These are phyloP conservation scores for Ganoderma multipileum DNA, from an alignment of 1,284 basidiomycete genomes.

Conservation along the genomic window DNA sequence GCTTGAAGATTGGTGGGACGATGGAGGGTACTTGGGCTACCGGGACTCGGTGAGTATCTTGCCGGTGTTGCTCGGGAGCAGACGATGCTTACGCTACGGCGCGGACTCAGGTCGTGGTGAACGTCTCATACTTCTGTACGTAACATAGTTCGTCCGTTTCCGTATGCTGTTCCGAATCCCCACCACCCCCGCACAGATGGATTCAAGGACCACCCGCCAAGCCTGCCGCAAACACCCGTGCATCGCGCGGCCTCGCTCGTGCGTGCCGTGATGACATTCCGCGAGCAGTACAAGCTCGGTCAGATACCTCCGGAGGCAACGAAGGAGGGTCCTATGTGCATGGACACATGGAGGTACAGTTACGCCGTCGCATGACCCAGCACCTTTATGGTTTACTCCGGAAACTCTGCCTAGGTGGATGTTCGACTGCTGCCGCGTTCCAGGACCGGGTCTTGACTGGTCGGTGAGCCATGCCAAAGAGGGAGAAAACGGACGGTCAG, in stretches of 20 bases:
- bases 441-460: constrained; percentile 78
- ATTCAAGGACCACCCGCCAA: constrained; percentile 69
- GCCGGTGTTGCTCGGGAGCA: background rate
- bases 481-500: constrained; percentile 69
- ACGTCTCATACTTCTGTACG: constrained; percentile 86
- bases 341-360: constrained; percentile 84
- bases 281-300: constrained; percentile 71
- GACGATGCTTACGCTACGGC: background rate
- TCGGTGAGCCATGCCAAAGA: constrained; percentile 71
- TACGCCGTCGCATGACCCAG: background rate
- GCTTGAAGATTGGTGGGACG: constrained; percentile 88
- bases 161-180: background rate
- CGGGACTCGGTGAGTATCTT: constrained; percentile 69
- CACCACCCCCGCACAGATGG: constrained; percentile 58
- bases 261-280: constrained; percentile 75
- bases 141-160: constrained; percentile 5
- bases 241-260: constrained; percentile 79
- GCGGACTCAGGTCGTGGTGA: constrained; percentile 69
- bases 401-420: constrained; percentile 72
- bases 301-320: constrained; percentile 74
- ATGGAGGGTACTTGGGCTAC: constrained; percentile 72
- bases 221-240: constrained; percentile 63
- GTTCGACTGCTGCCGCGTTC: constrained; percentile 91
- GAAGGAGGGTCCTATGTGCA: constrained; percentile 81
- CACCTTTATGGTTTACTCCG: background rate